Evolutionary conservation across 78 protist genomes (phyloP).

Genomic region (Thecamonas trahens): DNA sequence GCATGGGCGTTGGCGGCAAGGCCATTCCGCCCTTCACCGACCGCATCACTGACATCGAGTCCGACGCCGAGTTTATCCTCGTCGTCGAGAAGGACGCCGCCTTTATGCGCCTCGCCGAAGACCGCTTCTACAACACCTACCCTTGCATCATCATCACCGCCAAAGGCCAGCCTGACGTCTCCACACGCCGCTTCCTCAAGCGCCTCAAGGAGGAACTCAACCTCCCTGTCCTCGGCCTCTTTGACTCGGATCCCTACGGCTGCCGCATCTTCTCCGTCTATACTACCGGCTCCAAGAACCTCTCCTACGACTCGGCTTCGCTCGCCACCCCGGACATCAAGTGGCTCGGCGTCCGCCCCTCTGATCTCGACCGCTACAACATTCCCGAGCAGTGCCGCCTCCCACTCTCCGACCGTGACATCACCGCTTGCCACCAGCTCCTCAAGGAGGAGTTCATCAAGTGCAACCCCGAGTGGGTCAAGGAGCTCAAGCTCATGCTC

Average conservation of each 20-base stretch:
- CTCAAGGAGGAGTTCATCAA: constrained; percentile 48
- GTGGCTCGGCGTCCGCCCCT: constrained; percentile 67
- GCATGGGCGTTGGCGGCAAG: constrained; percentile 59
- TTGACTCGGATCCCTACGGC: constrained; percentile 64
- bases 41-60: constrained; percentile 29
- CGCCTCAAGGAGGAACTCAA: constrained; percentile 12
- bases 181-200: constrained; percentile 36
- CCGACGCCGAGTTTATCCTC: constrained; percentile 57
- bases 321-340: constrained; percentile 61
- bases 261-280: constrained; percentile 57
- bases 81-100: constrained; percentile 69
- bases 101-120: constrained; percentile 60
- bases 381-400: constrained; percentile 54
- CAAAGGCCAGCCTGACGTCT: constrained; percentile 69
- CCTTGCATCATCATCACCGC: constrained; percentile 52
- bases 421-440: constrained; percentile 32
- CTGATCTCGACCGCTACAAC: constrained; percentile 38
- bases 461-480: constrained; percentile 14
- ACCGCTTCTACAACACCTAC: constrained; percentile 54
- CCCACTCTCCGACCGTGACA: constrained; percentile 49
- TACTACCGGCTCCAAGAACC: constrained; percentile 56
- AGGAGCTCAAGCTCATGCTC: constrained; percentile 50
- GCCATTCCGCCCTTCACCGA: constrained; percentile 56
- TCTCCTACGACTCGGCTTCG: constrained; percentile 54
- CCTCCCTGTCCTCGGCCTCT: constrained; percentile 51